A percentile compares a stretch with the other conserved stretches of the same genome.
These are phyloP conservation scores for Nyssa sinensis DNA, from an alignment of 148 eudicot species.

Conservation along the genomic window DNA sequence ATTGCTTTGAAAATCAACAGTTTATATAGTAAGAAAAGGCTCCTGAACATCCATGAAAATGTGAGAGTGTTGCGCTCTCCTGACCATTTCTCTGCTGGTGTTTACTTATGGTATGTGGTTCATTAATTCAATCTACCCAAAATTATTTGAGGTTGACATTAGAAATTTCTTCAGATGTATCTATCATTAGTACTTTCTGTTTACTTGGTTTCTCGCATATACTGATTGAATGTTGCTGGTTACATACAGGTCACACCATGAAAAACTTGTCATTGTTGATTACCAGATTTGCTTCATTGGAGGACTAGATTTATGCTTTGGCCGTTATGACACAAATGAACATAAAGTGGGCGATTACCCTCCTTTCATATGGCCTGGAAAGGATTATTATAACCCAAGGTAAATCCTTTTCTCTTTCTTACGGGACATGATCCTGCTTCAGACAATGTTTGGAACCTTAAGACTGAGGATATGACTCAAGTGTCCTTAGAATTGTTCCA, in stretches of 20 bases:
- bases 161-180: conserved; percentile 5
- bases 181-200: neutral
- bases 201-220: conserved; percentile 7
- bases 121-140: too few species aligned
- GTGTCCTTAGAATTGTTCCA: too few species aligned
- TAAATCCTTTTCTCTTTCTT: conserved; percentile 20
- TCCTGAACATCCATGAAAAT: conserved; percentile 87
- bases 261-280: conserved; percentile 90
- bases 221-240: conserved; percentile 19
- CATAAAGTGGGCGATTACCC: conserved; percentile 83
- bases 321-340: conserved; percentile 82
- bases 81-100: conserved; percentile 91
- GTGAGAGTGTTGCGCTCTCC: conserved; percentile 92
- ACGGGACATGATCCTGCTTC: conserved; percentile 5
- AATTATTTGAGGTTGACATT: too few species aligned
- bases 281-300: conserved; percentile 85
- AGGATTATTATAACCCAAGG: conserved; percentile 98
- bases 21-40: conserved; percentile 88
- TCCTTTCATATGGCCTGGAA: conserved; percentile 82
- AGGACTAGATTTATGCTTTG: conserved; percentile 94
- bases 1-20: conserved; percentile 92
- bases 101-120: conserved; percentile 75
- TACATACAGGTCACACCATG: conserved; percentile 94
- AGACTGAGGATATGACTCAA: too few species aligned
- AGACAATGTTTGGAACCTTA: neutral